A percentile compares a stretch with the other conserved stretches of the same genome.
Evolutionary conservation across 176 grass and related monocot species (phyloP).

Genomic region (Musa schizocarpa): DNA sequence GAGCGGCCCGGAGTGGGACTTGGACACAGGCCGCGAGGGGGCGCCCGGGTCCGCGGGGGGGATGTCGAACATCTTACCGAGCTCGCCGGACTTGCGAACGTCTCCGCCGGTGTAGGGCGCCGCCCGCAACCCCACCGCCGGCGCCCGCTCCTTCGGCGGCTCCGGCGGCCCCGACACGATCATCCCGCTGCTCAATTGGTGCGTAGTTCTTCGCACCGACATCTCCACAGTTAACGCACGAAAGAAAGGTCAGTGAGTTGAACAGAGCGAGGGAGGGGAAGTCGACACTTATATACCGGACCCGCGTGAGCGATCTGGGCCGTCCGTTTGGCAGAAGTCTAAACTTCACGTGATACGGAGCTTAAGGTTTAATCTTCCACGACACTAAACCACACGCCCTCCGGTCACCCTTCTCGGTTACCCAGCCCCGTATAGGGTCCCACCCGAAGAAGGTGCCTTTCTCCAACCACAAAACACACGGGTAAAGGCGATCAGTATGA

Average conservation of each 20-base stretch:
- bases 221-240: neutral
- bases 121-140: conserved; percentile 37
- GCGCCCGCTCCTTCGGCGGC: conserved; percentile 39
- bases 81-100: conserved; percentile 52
- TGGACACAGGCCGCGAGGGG: conserved; percentile 20
- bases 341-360: neutral
- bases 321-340: neutral
- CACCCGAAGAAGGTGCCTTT: no score
- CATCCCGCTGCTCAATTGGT: conserved; percentile 70
- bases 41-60: neutral
- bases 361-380: neutral
- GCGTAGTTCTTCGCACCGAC: conserved; percentile 23
- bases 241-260: neutral
- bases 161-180: conserved; percentile 85
- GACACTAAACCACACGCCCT: neutral
- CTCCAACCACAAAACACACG: no score
- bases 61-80: conserved; percentile 91
- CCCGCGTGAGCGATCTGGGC: neutral
- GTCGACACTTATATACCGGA: neutral
- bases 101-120: conserved; percentile 85
- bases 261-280: neutral
- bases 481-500: no score
- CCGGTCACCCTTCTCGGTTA: neutral
- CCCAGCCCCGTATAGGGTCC: neutral
- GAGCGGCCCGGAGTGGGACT: conserved; percentile 36